Evolutionary conservation across 1,284 basidiomycete genomes (phyloP), one percentile per base, ranked within the genome.

Genomic region (Termitomyces sp.): DNA sequence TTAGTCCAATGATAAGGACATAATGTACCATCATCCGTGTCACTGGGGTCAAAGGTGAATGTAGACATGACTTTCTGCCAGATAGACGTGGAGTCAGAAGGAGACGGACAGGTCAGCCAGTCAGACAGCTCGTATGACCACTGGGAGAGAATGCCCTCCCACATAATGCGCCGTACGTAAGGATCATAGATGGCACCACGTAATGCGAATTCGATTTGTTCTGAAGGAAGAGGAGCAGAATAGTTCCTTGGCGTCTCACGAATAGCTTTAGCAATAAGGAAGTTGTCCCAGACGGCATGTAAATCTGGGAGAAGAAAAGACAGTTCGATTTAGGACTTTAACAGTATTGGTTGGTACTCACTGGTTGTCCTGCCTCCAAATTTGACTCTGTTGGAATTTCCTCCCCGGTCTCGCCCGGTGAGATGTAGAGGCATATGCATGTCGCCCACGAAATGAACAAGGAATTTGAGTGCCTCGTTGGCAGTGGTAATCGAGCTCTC

Each of bases 401-500:
- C 93, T 2, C 94, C 93, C 30, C 87, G 77, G 57, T 91, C 84
- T 14, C 91, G 75, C 2, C 92, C 91, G 0, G 89, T 88, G 39
- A 97, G 77, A 67, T 97, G 94, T 46, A 97, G 73, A 8, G 93
- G 93, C 79, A 89, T 87, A 64, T 96, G 93, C 76, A 95, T 76
- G 65, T 97, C 94, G 0, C 94, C 94, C 8, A 95, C 56, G 58
- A 93, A 93, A 66, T 97, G 94, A 34, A 93, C 81, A 46, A 97
- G 73, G 74, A 96, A 97, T 65, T 91, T 89, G 63, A 96, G 75
- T 1, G 92, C 88, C 64, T 87, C 84, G 60, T 78, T 76, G 4
- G 77, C 79, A 19, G 41, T 54, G 4, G n/a, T 39, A 18, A 40
- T 24, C 2, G 46, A 21, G 3, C 18, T 52, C 6, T 40, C 30